Percentiles rank a stretch among this genome's conserved stretches.
Evolutionary conservation across 805 yeast species (phyloP).

Genomic region (Yarrowia alimentaria): DNA sequence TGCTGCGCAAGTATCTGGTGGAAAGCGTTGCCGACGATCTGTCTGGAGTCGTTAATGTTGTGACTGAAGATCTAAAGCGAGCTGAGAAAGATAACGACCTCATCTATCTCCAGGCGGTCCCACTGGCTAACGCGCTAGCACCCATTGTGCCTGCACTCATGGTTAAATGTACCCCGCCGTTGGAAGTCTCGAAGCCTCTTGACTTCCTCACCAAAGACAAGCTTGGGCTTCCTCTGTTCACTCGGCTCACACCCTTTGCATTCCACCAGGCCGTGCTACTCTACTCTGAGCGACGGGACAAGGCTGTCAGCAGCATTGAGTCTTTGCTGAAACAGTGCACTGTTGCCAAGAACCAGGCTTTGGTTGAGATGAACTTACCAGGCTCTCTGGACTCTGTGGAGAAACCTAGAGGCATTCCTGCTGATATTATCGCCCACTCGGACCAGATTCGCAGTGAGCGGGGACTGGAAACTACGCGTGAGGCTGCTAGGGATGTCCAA

Average conservation of each 20-base stretch:
- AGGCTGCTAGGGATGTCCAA: conserved; percentile 48
- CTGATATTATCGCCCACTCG: conserved; percentile 53
- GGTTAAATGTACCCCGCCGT: conserved; percentile 50
- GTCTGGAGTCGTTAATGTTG: conserved; percentile 47
- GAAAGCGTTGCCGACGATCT: conserved; percentile 52
- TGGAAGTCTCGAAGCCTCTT: conserved; percentile 41
- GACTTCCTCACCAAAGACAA: conserved; percentile 33
- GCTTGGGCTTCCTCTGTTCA: conserved; percentile 45
- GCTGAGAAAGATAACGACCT: conserved; percentile 80
- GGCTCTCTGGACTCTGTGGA: conserved; percentile 61
- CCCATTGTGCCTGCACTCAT: conserved; percentile 48
- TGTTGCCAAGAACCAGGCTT: conserved; percentile 9
- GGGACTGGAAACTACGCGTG: conserved; percentile 48
- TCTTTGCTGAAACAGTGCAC: conserved; percentile 45
- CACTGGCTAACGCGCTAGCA: conserved; percentile 45
- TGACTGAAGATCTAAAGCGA: conserved; percentile 48
- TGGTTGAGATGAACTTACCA: conserved; percentile 43
- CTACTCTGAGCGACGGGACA: conserved; percentile 49
- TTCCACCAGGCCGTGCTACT: conserved; percentile 67
- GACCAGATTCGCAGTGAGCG: conserved; percentile 54
- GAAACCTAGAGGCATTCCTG: conserved; percentile 57
- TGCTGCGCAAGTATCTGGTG: conserved; percentile 45
- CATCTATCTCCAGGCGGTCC: conserved; percentile 68
- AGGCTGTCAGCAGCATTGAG: conserved; percentile 34
- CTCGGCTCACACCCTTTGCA: conserved; percentile 62